These are phyloP conservation scores for Populus tomentosa DNA, from an alignment of 441 rosid species.

Conservation along the genomic window DNA sequence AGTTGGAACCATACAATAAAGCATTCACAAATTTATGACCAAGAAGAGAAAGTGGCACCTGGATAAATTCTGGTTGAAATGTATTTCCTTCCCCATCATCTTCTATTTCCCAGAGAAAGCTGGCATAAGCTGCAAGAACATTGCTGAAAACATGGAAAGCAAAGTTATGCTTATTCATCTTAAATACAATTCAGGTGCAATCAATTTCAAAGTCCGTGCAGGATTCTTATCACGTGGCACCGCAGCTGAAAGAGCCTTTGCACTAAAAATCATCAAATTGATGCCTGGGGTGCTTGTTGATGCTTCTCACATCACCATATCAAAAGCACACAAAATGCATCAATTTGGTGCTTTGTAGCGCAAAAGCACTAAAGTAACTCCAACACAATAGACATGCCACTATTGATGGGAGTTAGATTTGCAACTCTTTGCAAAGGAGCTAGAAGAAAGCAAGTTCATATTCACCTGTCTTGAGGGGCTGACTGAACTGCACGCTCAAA, in stretches of 20 bases:
- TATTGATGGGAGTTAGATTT: not conserved
- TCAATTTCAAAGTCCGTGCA: too few relatives aligned
- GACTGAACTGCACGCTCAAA: conserved; percentile 60
- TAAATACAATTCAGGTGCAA: not conserved
- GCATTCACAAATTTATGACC: conserved; percentile 1
- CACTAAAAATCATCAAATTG: too few relatives aligned
- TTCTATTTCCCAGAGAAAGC: conserved; percentile 75
- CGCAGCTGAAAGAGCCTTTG: too few relatives aligned
- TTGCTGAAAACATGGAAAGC: conserved; percentile 37
- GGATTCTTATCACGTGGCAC: too few relatives aligned
- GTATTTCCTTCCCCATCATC: conserved; percentile 33
- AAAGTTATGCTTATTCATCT: conserved; percentile 2
- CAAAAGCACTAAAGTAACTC: too few relatives aligned
- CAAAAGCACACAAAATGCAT: too few relatives aligned
- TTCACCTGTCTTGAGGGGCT: conserved; percentile 67
- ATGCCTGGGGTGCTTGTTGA: too few relatives aligned
- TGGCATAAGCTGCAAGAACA: conserved; percentile 78
- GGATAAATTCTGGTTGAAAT: conserved; percentile 13
- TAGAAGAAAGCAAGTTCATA: not conserved
- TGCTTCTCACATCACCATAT: too few relatives aligned
- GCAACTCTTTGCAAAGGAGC: not conserved
- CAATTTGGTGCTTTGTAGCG: too few relatives aligned
- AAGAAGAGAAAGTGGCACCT: conserved; percentile 31
- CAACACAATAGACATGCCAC: not conserved
- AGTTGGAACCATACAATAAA: not conserved